Evolutionary conservation across 2,329 filamentous ascomycete species (phyloP), one percentile per base, ranked within the genome.

Genomic region (Penicillium vulpinum): DNA sequence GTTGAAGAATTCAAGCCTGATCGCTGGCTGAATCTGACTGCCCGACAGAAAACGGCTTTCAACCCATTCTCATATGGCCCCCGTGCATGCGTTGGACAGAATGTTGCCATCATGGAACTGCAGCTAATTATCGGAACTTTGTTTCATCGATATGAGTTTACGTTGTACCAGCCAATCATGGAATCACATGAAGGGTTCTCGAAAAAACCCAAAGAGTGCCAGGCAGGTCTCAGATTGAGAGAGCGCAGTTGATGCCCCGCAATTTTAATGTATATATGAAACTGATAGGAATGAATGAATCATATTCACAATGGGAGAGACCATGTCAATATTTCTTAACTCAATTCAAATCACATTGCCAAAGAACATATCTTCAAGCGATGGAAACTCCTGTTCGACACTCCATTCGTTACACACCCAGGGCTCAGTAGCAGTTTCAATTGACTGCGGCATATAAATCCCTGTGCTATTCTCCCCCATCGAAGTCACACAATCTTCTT

Each of bases 31-130:
- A 43, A 59, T 18, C 41, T 64, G n/a, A 62, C 60, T 16, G 26
- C 59, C 44, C 73, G 74, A 61, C 76, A 76, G 63, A 63, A 65
- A 40, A 66, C 68, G 0, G 49, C 50, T 0, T 77, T 77, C 57
- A 75, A 76, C 45, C 73, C 74, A 7, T 78, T 78, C 60, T 76
- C 72, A 24, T 75, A 75, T 54, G 76, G 75, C 2, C 75, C 76
- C 8, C 66, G 76, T 15, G 72, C 75, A n/a, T 78, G 76, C 55
- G 73, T 78, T 31, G 75, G 75, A 4, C 70, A 74, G 40, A 77
- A 78, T 58, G 70, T 78, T 26, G 76, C 76, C 3, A 68, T 75
- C 39, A 77, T 78, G 72, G 74, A 76, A 46, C 60, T 77, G 54
- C 67, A 73, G 13, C 62, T 77, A 40, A 76, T 75, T 54, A 67